phyloP scores from a whole-genome alignment of 352 stramenopile genomes.

The Phytophthora citrophthora region DNA sequence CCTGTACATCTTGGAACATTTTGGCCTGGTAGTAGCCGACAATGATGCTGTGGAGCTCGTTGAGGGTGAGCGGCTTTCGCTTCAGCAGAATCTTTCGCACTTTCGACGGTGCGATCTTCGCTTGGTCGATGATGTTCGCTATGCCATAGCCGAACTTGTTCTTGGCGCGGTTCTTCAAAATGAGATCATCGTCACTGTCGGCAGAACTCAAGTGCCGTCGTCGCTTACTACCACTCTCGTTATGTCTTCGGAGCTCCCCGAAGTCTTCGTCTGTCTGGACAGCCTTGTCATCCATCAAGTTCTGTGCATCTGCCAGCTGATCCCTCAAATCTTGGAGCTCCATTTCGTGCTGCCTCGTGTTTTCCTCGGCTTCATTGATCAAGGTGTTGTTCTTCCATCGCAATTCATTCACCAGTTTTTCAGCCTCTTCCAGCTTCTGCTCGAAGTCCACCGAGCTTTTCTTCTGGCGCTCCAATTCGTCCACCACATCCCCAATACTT shows the following conservation, averaged over 20 bases:
- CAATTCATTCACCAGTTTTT: slow-evolving; percentile 51
- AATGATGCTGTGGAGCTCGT: slow-evolving; percentile 78
- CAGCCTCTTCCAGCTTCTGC: slow-evolving; percentile 49
- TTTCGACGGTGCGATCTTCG: slow-evolving; percentile 72
- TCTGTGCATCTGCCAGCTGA: slow-evolving; percentile 35
- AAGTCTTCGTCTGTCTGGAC: slow-evolving; percentile 55
- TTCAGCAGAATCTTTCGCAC: slow-evolving; percentile 81
- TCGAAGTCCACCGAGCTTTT: slow-evolving; percentile 42
- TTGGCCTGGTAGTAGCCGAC: slow-evolving; percentile 83
- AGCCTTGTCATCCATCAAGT: slow-evolving; percentile 45
- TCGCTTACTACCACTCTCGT: slow-evolving; percentile 23
- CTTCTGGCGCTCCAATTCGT: slow-evolving; percentile 52
- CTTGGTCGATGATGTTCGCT: slow-evolving; percentile 78
- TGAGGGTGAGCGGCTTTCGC: slow-evolving; percentile 72
- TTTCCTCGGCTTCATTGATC: slow-evolving; percentile 50
- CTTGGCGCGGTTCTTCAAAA: slow-evolving; percentile 60
- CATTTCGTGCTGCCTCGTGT: slow-evolving; percentile 29
- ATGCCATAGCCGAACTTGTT: slow-evolving; percentile 79
- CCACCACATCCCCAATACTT: slow-evolving; percentile 52
- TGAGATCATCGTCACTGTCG: slow-evolving; percentile 52
- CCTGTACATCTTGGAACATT: slow-evolving; percentile 80
- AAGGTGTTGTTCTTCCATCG: slow-evolving; percentile 66
- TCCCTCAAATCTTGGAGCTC: slow-evolving; percentile 48
- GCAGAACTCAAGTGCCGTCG: slow-evolving; percentile 23
- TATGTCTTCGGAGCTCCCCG: slow-evolving; percentile 20